These are phyloP conservation scores for Sindora glabra DNA, from an alignment of 306 rosid genomes.

Conservation along the genomic window DNA sequence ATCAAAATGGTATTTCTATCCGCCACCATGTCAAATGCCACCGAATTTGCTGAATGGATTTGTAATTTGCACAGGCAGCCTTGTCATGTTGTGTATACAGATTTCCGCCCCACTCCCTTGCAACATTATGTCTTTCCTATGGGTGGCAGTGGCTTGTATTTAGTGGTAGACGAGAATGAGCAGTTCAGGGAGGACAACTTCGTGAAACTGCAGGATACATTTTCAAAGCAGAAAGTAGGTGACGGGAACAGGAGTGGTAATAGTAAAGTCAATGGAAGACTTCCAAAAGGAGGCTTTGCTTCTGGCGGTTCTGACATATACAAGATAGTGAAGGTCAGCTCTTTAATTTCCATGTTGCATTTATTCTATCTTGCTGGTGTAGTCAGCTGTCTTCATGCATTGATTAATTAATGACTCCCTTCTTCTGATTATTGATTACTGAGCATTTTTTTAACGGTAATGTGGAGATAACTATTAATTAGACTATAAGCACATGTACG, in stretches of 20 bases:
- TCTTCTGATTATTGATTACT: background rate
- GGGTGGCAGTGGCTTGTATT: conserved; percentile 79
- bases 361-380: background rate
- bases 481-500: background rate
- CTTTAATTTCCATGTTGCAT: background rate
- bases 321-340: conserved; percentile 84
- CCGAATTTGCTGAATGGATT: conserved; percentile 95
- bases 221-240: conserved; percentile 47
- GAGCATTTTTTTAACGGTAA: background rate
- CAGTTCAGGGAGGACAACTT: conserved; percentile 83
- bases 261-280: conserved; percentile 48
- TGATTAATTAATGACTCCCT: background rate
- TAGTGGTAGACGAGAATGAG: conserved; percentile 82
- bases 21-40: conserved; percentile 94
- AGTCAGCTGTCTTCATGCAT: background rate
- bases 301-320: conserved; percentile 85
- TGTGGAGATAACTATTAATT: background rate
- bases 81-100: conserved; percentile 93
- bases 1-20: conserved; percentile 94
- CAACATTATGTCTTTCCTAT: conserved; percentile 82
- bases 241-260: conserved; percentile 44
- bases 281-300: conserved; percentile 50
- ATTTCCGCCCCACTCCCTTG: conserved; percentile 88
- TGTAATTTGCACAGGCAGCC: conserved; percentile 88
- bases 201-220: conserved; percentile 62